Percentiles rank a stretch among this genome's conserved stretches.
These are phyloP conservation scores for Amylocarpus encephaloides DNA, from an alignment of 2,329 filamentous ascomycete genomes.

Conservation along the genomic window DNA sequence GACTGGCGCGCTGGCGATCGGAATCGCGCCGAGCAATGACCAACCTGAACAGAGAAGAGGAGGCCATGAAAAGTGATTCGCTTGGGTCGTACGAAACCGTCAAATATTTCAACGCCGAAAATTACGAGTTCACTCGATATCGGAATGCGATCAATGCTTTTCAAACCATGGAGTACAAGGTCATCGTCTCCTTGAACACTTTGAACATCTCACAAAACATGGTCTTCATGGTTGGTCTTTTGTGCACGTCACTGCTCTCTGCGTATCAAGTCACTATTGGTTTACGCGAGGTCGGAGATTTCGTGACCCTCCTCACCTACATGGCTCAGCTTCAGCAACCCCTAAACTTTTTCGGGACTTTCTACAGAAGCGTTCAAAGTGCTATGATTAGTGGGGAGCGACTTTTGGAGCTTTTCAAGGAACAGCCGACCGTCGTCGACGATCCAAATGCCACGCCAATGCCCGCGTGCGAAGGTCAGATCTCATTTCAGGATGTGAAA, in stretches of 20 bases:
- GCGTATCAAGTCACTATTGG: conserved; percentile 70
- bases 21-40: conserved; percentile 91
- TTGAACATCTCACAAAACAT: conserved; percentile 78
- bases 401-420: conserved; percentile 92
- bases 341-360: conserved; percentile 85
- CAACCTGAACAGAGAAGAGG: conserved; percentile 88
- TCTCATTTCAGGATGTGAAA: conserved; percentile 80
- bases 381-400: conserved; percentile 97
- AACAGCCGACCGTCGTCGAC: conserved; percentile 86
- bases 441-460: conserved; percentile 57
- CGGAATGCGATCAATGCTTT: conserved; percentile 63
- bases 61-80: conserved; percentile 97
- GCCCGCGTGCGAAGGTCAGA: conserved; percentile 66
- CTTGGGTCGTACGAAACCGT: conserved; percentile 98
- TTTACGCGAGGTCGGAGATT: conserved; percentile 60
- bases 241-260: conserved; percentile 65
- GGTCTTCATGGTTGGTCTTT: conserved; percentile 71
- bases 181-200: conserved; percentile 68
- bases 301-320: conserved; percentile 68
- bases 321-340: conserved; percentile 75
- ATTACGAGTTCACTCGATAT: conserved; percentile 71
- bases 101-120: conserved; percentile 83
- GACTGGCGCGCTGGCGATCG: conserved; percentile 88
- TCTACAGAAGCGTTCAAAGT: conserved; percentile 92
- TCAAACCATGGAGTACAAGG: conserved; percentile 68